These are phyloP conservation scores for Sarocladium kiliense DNA, from an alignment of 2,329 filamentous ascomycete species.

Conservation along the genomic window DNA sequence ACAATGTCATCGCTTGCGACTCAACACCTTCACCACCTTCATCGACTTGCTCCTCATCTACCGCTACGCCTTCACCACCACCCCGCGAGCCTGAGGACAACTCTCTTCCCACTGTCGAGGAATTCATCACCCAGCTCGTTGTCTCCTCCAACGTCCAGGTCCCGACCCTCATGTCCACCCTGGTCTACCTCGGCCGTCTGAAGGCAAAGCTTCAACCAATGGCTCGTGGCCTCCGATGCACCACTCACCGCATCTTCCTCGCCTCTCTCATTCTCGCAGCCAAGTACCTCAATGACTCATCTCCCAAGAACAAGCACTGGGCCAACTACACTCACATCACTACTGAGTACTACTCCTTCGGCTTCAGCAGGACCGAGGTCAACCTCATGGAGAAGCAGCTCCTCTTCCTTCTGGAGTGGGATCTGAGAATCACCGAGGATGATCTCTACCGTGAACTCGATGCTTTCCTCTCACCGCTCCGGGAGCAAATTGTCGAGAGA, in stretches of 20 bases:
- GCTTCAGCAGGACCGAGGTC: constrained; percentile 91
- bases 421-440: constrained; percentile 76
- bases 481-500: constrained; percentile 49
- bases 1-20: constrained; percentile 77
- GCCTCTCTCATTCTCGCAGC: constrained; percentile 80
- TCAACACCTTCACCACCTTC: constrained; percentile 34
- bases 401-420: constrained; percentile 90
- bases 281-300: constrained; percentile 98
- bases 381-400: constrained; percentile 99
- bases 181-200: constrained; percentile 87
- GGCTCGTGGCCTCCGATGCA: constrained; percentile 94
- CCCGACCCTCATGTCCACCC: constrained; percentile 91
- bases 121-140: constrained; percentile 89
- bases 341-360: constrained; percentile 62
- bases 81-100: constrained; percentile 44
- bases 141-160: constrained; percentile 94
- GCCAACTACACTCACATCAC: constrained; percentile 83
- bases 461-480: constrained; percentile 81
- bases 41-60: constrained; percentile 25
- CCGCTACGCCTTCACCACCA: constrained; percentile 46
- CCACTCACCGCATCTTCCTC: constrained; percentile 95
- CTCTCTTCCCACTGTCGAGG: constrained; percentile 72
- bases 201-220: constrained; percentile 83
- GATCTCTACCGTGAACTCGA: constrained; percentile 87
- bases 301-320: constrained; percentile 99